These are phyloP conservation scores for Phytophthora cryptogea DNA, from an alignment of 352 stramenopile species.

Conservation along the genomic window DNA sequence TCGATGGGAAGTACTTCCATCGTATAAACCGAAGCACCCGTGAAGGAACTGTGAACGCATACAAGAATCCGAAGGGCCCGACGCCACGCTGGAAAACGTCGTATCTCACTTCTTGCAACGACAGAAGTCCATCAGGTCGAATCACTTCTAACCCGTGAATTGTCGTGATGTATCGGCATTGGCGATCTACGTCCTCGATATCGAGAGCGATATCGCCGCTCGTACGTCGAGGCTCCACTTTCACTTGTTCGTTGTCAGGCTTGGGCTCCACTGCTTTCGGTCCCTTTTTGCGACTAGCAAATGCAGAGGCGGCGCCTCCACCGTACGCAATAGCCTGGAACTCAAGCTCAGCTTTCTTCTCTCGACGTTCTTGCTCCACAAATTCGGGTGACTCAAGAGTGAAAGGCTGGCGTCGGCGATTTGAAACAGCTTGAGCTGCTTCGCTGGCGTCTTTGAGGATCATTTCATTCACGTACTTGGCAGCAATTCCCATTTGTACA, in stretches of 20 bases:
- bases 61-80: slow-evolving; percentile 75
- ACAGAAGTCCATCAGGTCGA: slow-evolving; percentile 52
- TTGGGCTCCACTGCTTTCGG: slow-evolving; percentile 26
- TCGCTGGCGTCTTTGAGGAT: slow-evolving; percentile 86
- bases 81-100: slow-evolving; percentile 56
- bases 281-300: slow-evolving; percentile 56
- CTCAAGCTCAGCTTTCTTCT: slow-evolving; percentile 82
- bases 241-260: slow-evolving; percentile 15
- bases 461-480: slow-evolving; percentile 90
- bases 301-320: slow-evolving; percentile 32
- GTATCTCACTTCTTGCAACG: slow-evolving; percentile 32
- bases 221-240: slow-evolving; percentile 30
- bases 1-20: slow-evolving; percentile 54
- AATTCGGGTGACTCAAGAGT: slow-evolving; percentile 83
- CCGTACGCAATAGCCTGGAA: slow-evolving; percentile 85
- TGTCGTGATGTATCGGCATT: slow-evolving; percentile 42
- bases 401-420: slow-evolving; percentile 69
- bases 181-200: slow-evolving; percentile 67
- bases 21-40: slow-evolving; percentile 49
- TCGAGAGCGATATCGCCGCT: slow-evolving; percentile 66
- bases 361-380: slow-evolving; percentile 64
- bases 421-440: slow-evolving; percentile 67
- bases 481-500: slow-evolving; percentile 85
- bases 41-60: slow-evolving; percentile 56
- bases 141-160: slow-evolving; percentile 44